Evolutionary conservation across 2,329 filamentous ascomycete genomes (phyloP).

Genomic region (Aspergillus sp.): DNA sequence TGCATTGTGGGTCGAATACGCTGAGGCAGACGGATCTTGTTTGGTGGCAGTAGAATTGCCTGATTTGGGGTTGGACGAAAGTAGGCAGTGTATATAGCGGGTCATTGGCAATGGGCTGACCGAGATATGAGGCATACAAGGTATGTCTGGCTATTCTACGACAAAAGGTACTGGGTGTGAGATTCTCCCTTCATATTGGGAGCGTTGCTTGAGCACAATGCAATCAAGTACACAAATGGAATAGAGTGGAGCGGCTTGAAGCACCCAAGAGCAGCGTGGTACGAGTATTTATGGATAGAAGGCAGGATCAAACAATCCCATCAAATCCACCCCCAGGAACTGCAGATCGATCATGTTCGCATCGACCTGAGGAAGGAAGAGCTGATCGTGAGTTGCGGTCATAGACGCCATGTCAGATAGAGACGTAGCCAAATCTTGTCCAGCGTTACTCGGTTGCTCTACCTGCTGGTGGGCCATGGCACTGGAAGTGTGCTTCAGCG

Average conservation of each 20-base stretch:
- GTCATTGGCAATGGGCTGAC: no score
- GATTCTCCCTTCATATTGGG: no score
- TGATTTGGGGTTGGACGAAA: no score
- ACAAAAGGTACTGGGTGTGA: no score
- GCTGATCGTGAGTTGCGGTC: not conserved
- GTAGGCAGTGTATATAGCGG: no score
- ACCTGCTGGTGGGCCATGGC: no score
- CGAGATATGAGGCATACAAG: no score
- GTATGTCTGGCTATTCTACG: no score
- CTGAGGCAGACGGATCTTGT: constrained; percentile 14
- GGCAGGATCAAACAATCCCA: not conserved
- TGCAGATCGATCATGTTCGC: not conserved
- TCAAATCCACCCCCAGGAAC: not conserved
- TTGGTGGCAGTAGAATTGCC: constrained; percentile 13
- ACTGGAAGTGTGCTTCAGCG: not conserved
- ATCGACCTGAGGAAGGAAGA: not conserved
- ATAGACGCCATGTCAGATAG: not conserved
- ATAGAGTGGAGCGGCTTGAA: no score
- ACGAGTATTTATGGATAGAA: not conserved
- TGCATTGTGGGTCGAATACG: constrained; percentile 30
- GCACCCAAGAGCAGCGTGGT: not conserved
- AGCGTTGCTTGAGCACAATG: no score
- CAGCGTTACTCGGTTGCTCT: no score
- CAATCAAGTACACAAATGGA: no score
- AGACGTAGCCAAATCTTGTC: not conserved